Evolutionary conservation across 1,284 basidiomycete genomes (phyloP).

Genomic region (Meira nashicola): DNA sequence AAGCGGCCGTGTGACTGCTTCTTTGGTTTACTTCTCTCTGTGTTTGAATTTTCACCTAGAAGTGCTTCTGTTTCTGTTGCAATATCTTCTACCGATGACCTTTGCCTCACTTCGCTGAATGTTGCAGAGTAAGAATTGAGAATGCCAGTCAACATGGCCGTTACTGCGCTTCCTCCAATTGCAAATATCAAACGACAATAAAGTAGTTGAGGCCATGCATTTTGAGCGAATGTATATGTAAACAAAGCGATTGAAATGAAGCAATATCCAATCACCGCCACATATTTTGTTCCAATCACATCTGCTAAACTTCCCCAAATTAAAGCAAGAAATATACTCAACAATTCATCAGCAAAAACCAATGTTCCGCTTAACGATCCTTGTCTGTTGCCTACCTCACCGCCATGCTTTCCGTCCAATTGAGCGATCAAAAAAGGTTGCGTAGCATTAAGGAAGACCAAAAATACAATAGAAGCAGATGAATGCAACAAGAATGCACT

Average conservation of each 20-base stretch:
- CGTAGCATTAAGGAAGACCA: slow-evolving; percentile 35
- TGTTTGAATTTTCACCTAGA: neutral
- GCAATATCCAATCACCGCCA: slow-evolving; percentile 26
- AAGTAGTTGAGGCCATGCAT: slow-evolving; percentile 33
- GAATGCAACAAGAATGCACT: slow-evolving; percentile 29
- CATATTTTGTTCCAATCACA: slow-evolving; percentile 21
- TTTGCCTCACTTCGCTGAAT: neutral
- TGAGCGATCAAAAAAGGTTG: slow-evolving; percentile 42
- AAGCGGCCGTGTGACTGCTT: slow-evolving; percentile 22
- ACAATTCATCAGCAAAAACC: slow-evolving; percentile 36
- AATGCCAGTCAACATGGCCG: slow-evolving; percentile 29
- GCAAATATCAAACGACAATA: slow-evolving; percentile 34
- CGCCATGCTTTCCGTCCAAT: slow-evolving; percentile 11
- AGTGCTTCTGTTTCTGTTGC: neutral
- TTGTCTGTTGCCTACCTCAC: slow-evolving; percentile 13
- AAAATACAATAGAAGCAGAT: slow-evolving; percentile 31
- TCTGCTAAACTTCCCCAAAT: slow-evolving; percentile 36
- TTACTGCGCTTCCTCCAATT: slow-evolving; percentile 30
- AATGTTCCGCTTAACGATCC: slow-evolving; percentile 38
- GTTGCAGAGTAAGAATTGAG: slow-evolving; percentile 9
- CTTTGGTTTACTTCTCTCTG: neutral
- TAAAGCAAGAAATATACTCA: slow-evolving; percentile 27
- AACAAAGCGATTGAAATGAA: slow-evolving; percentile 28
- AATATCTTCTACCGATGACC: neutral
- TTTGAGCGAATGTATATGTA: slow-evolving; percentile 23